Base-by-base conservation (phyloP, 1,284 basidiomycete genomes). In the Irpex sp. region DNA sequence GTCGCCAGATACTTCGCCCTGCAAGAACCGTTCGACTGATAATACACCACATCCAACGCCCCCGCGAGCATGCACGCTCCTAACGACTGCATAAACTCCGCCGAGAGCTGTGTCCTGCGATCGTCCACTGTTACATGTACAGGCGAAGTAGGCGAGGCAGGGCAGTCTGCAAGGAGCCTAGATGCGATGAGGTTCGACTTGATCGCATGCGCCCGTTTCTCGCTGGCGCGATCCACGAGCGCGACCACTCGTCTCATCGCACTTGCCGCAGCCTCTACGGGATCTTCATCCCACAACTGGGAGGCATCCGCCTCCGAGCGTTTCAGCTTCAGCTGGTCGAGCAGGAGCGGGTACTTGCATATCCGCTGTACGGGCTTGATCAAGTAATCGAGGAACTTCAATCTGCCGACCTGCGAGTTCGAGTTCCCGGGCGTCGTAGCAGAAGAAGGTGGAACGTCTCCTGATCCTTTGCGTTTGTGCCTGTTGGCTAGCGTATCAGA, bases 291-390 rank as follows among this genome's bases (percentile, higher is more conserved):
- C 52, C 21, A 10, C 18, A 10, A 14, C 8, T 51, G 16, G 10
- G 18, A 14, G 4, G 21, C 48, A 5, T 51, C 18, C 16, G 55
- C 28, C 21, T 47, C 56, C 47, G 35, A 21, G 72, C 72, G n/a
- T 65, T 67, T 59, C 60, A 62, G 65, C 57, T 82, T 80, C 56
- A 97, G 82, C 67, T 91, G 86, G 61, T 88, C 87, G 42, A 98
- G 83, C 12, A 98, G 81, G 49, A 97, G 81, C 8, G 94, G 93
- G 71, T 98, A 98, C 68, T 90, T 92, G 80, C 94, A 96, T 54
- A 96, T 88, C 48, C 93, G 80, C 74, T 96, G 93, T 18, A 95
- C 82, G 5, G 93, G 93, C 72, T 93, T 92, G 75, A 96, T 95
- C 74, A 96, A 80, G 71, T 93, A 91, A 74, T 96, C 93, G 66